Evolutionary conservation across 805 yeast species (phyloP), one percentile per base, ranked within the genome.

Genomic region (Yueomyces sinensis): DNA sequence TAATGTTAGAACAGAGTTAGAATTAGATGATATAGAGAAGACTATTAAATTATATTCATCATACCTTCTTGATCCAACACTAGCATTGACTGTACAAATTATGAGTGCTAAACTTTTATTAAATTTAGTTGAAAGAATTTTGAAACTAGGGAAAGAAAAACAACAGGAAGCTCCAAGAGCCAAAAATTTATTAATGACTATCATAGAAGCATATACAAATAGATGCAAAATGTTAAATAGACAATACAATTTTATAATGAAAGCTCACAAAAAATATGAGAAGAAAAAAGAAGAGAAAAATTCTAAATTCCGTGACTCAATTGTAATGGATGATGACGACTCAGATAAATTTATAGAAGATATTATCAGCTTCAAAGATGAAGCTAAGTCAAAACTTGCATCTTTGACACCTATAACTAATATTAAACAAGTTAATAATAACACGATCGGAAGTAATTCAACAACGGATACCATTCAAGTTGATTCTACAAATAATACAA

Each of bases 71-170:
- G 97, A 93, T 51, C 75, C 73, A 41, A 63, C 87, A 0, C 60
- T 91, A 42, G 91, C 94, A 1, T 68, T 83, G 40, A 82, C 94
- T 5, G 95, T 87, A 27, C 97, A 93, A 55, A 82, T 87, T 9
- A 86, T 91, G 96, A 82, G 95, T 59, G 95, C 96, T 3, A 89
- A 87, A 57, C 63, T 91, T 23, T 59, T 91, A 23, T 58, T 89
- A 41, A 93, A 91, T 54, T 63, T 93, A 46, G 89, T 91, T 16
- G 98, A 93, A 44, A 65, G 94, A 30, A 80, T 91, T 28, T 68
- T 81, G 70, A 80, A 81, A 47, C 57, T 87, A 45, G 62, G 62
- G 6, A 57, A 54, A 38, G 61, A 57, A 37, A 87, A 82, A 29
- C 80, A 81, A 35, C 82, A 82, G 44, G 69, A 73, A 19, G 95